phyloP scores from a whole-genome alignment of 495 filamentous ascomycete genomes.

The Aspergillus bertholletiae region DNA sequence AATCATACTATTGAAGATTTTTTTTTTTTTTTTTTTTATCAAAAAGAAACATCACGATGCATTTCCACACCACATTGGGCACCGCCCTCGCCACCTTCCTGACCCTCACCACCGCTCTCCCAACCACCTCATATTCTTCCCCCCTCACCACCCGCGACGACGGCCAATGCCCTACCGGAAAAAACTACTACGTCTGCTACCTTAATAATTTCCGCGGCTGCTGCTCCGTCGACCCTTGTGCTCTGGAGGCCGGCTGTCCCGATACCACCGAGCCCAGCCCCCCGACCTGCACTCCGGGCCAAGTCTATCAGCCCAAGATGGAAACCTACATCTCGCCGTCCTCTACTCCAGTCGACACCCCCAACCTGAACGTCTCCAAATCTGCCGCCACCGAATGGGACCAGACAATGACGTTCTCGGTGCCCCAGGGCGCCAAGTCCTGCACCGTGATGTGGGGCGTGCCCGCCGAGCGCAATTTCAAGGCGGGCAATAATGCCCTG shows the following conservation, averaged over 20 bases:
- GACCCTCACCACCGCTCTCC: not conserved
- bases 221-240: constrained; percentile 8
- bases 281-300: not conserved
- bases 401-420: not conserved
- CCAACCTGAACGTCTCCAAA: constrained; percentile 3
- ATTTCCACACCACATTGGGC: not conserved
- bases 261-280: not conserved
- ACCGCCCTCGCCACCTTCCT: not conserved
- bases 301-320: not conserved
- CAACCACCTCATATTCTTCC: not conserved
- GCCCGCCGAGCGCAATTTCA: constrained; percentile 1
- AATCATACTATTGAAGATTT: too few relatives aligned
- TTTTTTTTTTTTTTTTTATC: too few relatives aligned
- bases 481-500: not conserved
- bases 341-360: not conserved
- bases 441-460: not conserved
- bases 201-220: constrained; percentile 7
- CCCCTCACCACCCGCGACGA: constrained; percentile 2
- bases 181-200: constrained; percentile 1
- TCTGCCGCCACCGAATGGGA: not conserved
- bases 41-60: too few relatives aligned
- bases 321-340: not conserved
- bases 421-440: not conserved
- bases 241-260: not conserved
- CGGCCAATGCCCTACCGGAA: not conserved